Conservation (phyloP, 2,329 filamentous ascomycete species). For the Paecilomyces sp. region DNA sequence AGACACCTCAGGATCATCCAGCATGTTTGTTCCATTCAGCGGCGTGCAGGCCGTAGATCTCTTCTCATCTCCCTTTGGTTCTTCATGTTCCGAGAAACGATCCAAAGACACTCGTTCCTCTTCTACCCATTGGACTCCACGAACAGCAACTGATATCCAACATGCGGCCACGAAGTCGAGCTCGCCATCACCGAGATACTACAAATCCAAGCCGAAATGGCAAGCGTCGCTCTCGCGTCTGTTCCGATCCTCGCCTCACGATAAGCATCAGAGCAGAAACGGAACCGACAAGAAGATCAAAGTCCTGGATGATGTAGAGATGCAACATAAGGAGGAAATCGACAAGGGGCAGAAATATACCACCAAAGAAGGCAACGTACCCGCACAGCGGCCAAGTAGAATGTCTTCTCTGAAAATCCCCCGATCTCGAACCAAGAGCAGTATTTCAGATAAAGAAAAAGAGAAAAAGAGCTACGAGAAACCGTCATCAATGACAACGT, state of each 20-base stretch:
- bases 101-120: background rate
- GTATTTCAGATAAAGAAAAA: background rate
- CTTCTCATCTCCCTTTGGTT: background rate
- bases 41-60: background rate
- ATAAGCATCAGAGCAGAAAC: background rate
- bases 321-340: background rate
- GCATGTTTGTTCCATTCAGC: background rate
- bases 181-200: background rate
- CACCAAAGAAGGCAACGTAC: too few species aligned
- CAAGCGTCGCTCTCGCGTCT: background rate
- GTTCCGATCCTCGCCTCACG: background rate
- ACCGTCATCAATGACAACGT: background rate
- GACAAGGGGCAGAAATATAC: background rate
- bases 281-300: background rate
- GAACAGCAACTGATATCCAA: background rate
- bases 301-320: background rate
- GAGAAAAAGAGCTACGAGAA: background rate
- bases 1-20: background rate
- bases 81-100: background rate
- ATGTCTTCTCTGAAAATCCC: background rate
- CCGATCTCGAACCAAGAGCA: background rate
- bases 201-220: background rate
- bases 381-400: background rate
- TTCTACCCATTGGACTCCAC: background rate
- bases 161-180: background rate